Evolutionary conservation across 306 rosid species (phyloP).

Genomic region (Echinosophora koreensis): DNA sequence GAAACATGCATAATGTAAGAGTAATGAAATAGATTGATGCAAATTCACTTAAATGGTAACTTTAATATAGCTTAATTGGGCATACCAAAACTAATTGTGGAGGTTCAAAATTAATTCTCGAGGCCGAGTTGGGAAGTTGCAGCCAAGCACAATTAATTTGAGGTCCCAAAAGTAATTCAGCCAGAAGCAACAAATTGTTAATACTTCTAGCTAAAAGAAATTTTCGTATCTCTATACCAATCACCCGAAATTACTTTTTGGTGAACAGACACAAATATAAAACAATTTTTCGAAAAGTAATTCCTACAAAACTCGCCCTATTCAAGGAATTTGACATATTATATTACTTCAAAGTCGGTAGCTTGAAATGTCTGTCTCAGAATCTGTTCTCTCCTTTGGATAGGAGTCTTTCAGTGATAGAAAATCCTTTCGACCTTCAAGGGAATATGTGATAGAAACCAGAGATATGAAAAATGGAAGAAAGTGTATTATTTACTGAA

Average conservation of each 20-base stretch:
- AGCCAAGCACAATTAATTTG: slow-evolving; percentile 20
- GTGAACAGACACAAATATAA: too few relatives aligned
- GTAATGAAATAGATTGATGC: slow-evolving; percentile 2
- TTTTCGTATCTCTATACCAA: slow-evolving; percentile 2
- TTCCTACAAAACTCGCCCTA: not conserved
- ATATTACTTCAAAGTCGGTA: not conserved
- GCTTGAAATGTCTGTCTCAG: not conserved
- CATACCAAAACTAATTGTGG: slow-evolving; percentile 25
- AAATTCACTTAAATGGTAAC: slow-evolving; percentile 13
- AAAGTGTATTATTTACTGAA: too few relatives aligned
- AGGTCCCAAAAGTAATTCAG: not conserved
- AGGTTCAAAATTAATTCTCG: slow-evolving; percentile 14
- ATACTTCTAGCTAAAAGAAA: not conserved
- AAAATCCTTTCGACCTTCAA: slow-evolving; percentile 6
- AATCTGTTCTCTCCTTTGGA: not conserved
- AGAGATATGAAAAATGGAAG: too few relatives aligned
- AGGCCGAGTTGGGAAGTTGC: slow-evolving; percentile 6
- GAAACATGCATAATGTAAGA: not conserved
- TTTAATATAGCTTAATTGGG: not conserved
- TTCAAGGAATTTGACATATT: not conserved
- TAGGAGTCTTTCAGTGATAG: not conserved
- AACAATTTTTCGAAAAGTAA: not conserved
- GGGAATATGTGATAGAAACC: not conserved
- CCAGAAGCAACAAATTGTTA: slow-evolving; percentile 12
- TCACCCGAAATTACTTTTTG: not conserved